Evolutionary conservation across 108 stramenopile genomes (phyloP).

Genomic region (Licmophora abbreviata): DNA sequence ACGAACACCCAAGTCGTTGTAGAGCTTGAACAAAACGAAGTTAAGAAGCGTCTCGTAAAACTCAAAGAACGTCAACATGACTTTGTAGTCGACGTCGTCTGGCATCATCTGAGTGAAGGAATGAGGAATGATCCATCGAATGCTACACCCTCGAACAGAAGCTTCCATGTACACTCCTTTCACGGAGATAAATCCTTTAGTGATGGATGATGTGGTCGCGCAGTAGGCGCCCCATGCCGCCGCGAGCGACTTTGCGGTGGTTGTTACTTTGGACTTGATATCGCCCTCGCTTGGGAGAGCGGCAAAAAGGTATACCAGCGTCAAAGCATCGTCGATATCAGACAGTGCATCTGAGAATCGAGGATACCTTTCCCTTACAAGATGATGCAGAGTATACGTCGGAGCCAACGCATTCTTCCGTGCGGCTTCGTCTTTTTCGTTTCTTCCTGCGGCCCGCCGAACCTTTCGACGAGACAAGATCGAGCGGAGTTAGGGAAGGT

Average conservation of each 20-base stretch:
- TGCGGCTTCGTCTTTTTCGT: slow-evolving; percentile 85
- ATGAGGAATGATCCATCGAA: slow-evolving; percentile 96
- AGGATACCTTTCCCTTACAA: slow-evolving; percentile 98
- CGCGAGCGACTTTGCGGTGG: slow-evolving; percentile 73
- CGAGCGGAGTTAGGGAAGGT: slow-evolving; percentile 5
- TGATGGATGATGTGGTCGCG: slow-evolving; percentile 69
- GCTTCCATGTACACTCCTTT: slow-evolving; percentile 97
- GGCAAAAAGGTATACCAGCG: slow-evolving; percentile 89
- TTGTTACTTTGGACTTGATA: slow-evolving; percentile 71
- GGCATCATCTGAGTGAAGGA: slow-evolving; percentile 91
- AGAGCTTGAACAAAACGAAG: slow-evolving; percentile 96
- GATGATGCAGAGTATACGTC: slow-evolving; percentile 89
- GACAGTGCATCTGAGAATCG: slow-evolving; percentile 91
- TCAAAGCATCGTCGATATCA: slow-evolving; percentile 97
- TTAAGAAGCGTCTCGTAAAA: slow-evolving; percentile 93
- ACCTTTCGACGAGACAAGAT: slow-evolving; percentile 26
- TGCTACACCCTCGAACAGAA: slow-evolving; percentile 53
- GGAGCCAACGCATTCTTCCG: slow-evolving; percentile 72
- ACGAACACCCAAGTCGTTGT: slow-evolving; percentile 75
- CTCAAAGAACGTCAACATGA: slow-evolving; percentile 99
- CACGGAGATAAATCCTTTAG: slow-evolving; percentile 95
- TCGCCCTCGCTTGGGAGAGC: slow-evolving; percentile 71
- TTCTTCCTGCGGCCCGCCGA: slow-evolving; percentile 66
- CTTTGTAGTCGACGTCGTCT: slow-evolving; percentile 92
- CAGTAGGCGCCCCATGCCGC: slow-evolving; percentile 94